These are phyloP conservation scores for Lepidium aucheri DNA, from an alignment of 345 rosid species.

Conservation along the genomic window DNA sequence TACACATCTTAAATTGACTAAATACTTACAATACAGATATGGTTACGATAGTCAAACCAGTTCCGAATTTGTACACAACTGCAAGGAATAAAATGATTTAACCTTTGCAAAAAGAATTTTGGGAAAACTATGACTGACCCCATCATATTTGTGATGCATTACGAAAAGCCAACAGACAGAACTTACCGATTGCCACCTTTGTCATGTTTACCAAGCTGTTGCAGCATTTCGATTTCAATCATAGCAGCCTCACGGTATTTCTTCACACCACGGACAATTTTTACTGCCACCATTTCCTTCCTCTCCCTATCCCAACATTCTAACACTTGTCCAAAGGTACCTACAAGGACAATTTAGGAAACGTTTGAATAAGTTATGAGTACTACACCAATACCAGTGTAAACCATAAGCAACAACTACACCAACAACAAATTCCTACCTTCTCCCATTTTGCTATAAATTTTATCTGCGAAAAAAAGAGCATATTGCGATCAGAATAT, in stretches of 20 bases:
- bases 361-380: neutral
- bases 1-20: slow-evolving; percentile 41
- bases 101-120: slow-evolving; percentile 31
- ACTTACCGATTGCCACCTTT: slow-evolving; percentile 81
- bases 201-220: slow-evolving; percentile 79
- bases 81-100: slow-evolving; percentile 89
- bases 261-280: slow-evolving; percentile 81
- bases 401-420: neutral
- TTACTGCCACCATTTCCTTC: slow-evolving; percentile 85
- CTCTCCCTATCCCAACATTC: slow-evolving; percentile 92
- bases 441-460: slow-evolving; percentile 89
- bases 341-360: slow-evolving; percentile 19
- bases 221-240: slow-evolving; percentile 83
- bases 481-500: neutral
- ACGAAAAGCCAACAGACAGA: neutral
- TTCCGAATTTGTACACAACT: slow-evolving; percentile 98
- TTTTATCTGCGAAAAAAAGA: slow-evolving; percentile 54
- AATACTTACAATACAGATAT: slow-evolving; percentile 97
- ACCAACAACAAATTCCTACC: slow-evolving; percentile 30
- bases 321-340: slow-evolving; percentile 86
- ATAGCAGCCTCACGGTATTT: slow-evolving; percentile 90
- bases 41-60: slow-evolving; percentile 99
- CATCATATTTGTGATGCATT: slow-evolving; percentile 11
- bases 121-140: slow-evolving; percentile 1
- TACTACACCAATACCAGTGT: neutral